Base-by-base conservation (phyloP, 352 stramenopile species). In the Elongisporangium senticosum region DNA sequence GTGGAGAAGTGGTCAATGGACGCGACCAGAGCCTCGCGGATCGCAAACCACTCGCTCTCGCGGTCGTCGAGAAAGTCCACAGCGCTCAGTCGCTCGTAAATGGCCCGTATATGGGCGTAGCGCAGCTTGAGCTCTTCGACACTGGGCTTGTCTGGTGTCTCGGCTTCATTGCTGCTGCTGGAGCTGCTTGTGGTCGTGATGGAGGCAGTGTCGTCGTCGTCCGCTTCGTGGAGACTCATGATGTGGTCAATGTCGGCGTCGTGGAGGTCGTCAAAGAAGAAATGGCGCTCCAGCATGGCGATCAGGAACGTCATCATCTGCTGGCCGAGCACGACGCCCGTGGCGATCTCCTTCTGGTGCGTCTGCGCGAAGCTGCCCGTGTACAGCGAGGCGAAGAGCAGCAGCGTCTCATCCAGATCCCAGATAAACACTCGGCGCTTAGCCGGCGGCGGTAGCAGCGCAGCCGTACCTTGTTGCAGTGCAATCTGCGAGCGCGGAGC, bases 241-340 rank as follows among this genome's bases (percentile, higher is more conserved):
- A 89, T 91, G 62, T 89, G 79, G 58, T 88, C 77, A 37, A 90
- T 70, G 57, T 89, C 80, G 50, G 69, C 64, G 57, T 91, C 68
- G 61, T 90, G 81, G 54, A 93, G 66, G 22, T 89, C 81, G 66
- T 77, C 81, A 40, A 93, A 91, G 65, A 87, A 93, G 68, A 93
- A 90, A 62, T 93, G 82, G 17, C 81, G 75, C 61, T 92, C 82
- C n/a, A 93, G 69, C 65, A 91, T 79, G 4, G 78, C 72, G 24
- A 93, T 55, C 55, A 93, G 59, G 64, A 92, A 93, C 21, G 75
- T 83, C 84, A 93, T 93, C 84, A 93, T 93, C 63, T 89, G 79
- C 61, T 93, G 77, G 21, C 84, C 84, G 4, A 93, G 69, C 24
- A 66, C 73, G 17, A 92, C 71, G 53, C 84, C 81, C 13, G 65